Base-by-base conservation (phyloP, 371 early-diverging fungal species). In the Coemansia linderi region DNA sequence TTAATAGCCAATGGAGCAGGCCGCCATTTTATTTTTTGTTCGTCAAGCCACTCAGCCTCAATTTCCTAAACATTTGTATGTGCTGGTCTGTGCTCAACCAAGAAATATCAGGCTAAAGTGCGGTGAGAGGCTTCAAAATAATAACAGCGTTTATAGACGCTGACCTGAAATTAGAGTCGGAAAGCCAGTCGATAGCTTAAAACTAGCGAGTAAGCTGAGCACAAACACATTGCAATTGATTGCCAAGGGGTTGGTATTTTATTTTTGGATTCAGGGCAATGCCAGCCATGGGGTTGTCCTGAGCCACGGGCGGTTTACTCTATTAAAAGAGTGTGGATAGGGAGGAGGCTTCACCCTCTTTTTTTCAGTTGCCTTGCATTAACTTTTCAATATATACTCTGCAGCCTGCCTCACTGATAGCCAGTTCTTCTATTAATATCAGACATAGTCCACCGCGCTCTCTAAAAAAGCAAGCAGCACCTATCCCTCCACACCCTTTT, bases 331-430 rank as follows among this genome's bases (percentile, higher is more conserved):
- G 33, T 13, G 29, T 31, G 31, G 54, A 15, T 24, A 54, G 31
- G 54, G 54, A 54, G 13, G 54, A 33, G 54, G 54, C 54, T 54
- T 54, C 54, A 54, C 17, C 54, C 19, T 6, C 29, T 17, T 54
- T 54, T 33, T 33, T 33, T 13, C 31, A 54, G 46, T 54, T 29
- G 54, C 54, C 54, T 54, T 54, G 54, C 54, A 54, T 54, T 27
- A 29, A 1, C 4, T 31, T 31, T 15, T 31, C 54, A 29, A 12
- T 52, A 10, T 27, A 52, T 54, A 29, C 29, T 54, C 31, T 54
- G 54, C 54, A 54, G 54, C 54, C 54, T 31, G 29, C 17, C 31
- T 31, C 54, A 54, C 31, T 54, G 54, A 54, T 31, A 54, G 17
- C 54, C 29, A 54, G 54, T 6, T 31, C 29, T 54, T 54, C 13